Evolutionary conservation across 371 early-diverging fungal genomes (phyloP), one percentile per base, ranked within the genome.

Genomic region (Zychaea mexicana): DNA sequence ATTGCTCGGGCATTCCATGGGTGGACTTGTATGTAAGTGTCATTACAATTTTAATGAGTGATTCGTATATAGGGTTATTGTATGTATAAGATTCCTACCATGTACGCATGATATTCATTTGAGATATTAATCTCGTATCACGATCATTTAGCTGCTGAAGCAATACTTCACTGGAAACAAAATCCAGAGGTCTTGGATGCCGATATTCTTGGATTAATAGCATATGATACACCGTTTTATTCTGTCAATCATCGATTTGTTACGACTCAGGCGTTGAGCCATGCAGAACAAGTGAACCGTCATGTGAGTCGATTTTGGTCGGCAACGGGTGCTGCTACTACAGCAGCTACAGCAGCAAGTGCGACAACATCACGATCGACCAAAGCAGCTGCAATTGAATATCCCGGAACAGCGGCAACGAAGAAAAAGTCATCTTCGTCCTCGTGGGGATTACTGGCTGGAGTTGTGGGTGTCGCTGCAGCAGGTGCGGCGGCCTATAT

Each of bases 191-290:
- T 54, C 54, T 62, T 67, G 17, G 64, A 68, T 12, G 74, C 69
- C 2, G 61, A 46, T 21, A 76, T 86, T n/a, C 60, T 88, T 30
- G 88, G 88, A 2, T 69, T 88, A 46, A 46, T 88, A 39, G 88
- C 86, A 9, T 88, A 74, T 61, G 88, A 88, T 57, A 82, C 88
- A 2, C 88, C 88, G 0, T 88, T 84, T 63, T 85, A 79, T 66
- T 84, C 85, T 9, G 66, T 88, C 28, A 84, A 83, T 55, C 72
- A 77, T 19, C 67, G 73, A 6, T 74, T 76, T 52, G 57, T 86
- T 7, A 71, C 85, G 0, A 65, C 74, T 1, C 76, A 76, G 22
- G 79, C 76, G 10, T 30, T 60, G 31, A 61, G 56, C 2, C 67
- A 72, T 33, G 67, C 71, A 1, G 71, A 64, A 36, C 57, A 64